Base-by-base conservation (phyloP, 169 alveolate species). In the Plasmodium fragile region DNA sequence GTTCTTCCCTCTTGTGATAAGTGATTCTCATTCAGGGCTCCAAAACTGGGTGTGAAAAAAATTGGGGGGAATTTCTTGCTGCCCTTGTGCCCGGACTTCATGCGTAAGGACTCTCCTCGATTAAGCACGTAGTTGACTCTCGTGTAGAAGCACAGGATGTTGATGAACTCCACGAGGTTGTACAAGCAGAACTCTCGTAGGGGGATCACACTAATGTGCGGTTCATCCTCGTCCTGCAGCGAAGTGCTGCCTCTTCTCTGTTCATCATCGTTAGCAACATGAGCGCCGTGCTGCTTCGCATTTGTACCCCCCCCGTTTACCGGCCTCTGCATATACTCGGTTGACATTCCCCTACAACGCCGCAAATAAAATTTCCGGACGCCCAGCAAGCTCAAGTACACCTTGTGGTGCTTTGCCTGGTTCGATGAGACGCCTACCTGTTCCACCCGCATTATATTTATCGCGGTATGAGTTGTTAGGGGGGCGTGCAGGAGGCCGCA, bases 401-500 rank as follows among this genome's bases (percentile, higher is more conserved):
- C 78, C 41, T 85, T 85, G 3, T 28, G 45, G 18, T 49, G 55
- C n/a, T 72, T 83, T 13, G 16, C 79, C 43, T 69, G 49, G 43
- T 75, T 73, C 25, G 49, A 34, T 36, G 45, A 69, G 25, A 34
- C 22, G 7, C 10, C 36, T 10, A 85, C 43, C 6, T 34, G 49
- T 34, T 72, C 80, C 28, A 85, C 22, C 18, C 70, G 39, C 11
- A 85, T 52, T 2, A 75, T 41, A n/a, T 85, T 85, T 49, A 85
- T 52, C 32, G 45, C 30, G 16, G 28, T 5, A 30, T 49, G 65
- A 0, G 39, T 3, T 8, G 55, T 75, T 16, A 69, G 18, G n/a
- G 41, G 28, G 1, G 79, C 69, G 16, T 85, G 43, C 2, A 85
- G 65, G 43, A 85, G 43, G n/a, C 93, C 93, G n/a, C 83, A 45